Evolutionary conservation across 345 rosid genomes (phyloP), one percentile per base, ranked within the genome.

Genomic region (Punica granatum): DNA sequence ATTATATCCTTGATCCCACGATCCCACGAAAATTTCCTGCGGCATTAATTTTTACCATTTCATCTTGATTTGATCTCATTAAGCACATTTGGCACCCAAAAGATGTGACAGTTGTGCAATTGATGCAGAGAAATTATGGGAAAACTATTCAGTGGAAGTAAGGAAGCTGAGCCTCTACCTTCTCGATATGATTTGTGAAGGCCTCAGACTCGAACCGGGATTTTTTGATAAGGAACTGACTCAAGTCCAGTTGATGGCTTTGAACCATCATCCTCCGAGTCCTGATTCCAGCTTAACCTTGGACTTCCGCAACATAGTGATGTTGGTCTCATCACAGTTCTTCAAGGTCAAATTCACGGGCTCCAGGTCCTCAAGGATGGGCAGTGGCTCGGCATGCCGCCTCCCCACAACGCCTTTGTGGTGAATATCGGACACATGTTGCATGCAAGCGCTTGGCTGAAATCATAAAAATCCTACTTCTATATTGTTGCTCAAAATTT

Each of bases 281-380:
- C 82, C 80, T 18, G 70, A 79, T 16, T 85, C 83, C 21, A 76
- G 75, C 36, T 67, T 79, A 64, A 71, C 77, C 33, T 43, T 81
- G 85, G 83, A 67, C 34, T 73, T 30, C 65, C 75, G 7, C 73
- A 63, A 43, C 83, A 79, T 11, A 18, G 72, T 13, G 78, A 83
- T 64, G 69, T 70, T n/a, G 46, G 42, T 31, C 70, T 80, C 37
- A 62, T 73, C 18, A 76, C 73, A 53, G 25, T 83, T 42, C 60
- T 78, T 60, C 81, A 73, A 58, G 80, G 79, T 2, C 72, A 58
- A 15, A 65, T 73, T 1, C n/a, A n/a, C 0, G 80, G 87, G 13
- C 78, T 83, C 46, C 85, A 74, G 60, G 79, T 78, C 69, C 31
- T 72, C 41, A 65, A 68, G 63, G 82, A 79, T 54, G 76, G 69